These are phyloP conservation scores for Apiospora malaysiana DNA, from an alignment of 2,329 filamentous ascomycete species.

Conservation along the genomic window DNA sequence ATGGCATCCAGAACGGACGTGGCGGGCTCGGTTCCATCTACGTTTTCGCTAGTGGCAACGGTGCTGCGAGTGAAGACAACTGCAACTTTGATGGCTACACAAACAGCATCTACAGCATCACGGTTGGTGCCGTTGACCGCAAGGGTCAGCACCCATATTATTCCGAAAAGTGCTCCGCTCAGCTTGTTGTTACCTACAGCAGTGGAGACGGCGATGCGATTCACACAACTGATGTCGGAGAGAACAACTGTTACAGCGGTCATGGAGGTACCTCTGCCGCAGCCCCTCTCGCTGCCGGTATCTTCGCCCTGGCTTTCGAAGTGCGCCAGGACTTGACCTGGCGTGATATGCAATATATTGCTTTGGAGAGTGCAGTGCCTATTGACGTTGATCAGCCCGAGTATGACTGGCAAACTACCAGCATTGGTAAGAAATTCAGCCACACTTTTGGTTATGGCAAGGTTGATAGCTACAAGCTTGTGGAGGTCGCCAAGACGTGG, in stretches of 20 bases:
- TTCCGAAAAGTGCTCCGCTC: constrained; percentile 93
- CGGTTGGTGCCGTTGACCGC: constrained; percentile 89
- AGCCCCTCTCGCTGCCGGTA: constrained; percentile 88
- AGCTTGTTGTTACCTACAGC: constrained; percentile 95
- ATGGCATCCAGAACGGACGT: constrained; percentile 88
- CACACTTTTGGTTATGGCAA: constrained; percentile 97
- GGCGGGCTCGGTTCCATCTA: constrained; percentile 86
- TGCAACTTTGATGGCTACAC: constrained; percentile 99
- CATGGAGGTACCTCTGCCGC: constrained; percentile 97
- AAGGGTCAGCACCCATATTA: constrained; percentile 92
- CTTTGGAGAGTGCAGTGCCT: constrained; percentile 82
- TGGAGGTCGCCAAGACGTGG: constrained; percentile 86
- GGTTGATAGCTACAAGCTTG: constrained; percentile 83
- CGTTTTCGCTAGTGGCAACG: constrained; percentile 96
- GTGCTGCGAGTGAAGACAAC: constrained; percentile 85
- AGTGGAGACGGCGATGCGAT: constrained; percentile 89
- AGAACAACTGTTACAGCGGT: constrained; percentile 76
- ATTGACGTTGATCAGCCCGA: constrained; percentile 68
- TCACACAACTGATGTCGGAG: constrained; percentile 94
- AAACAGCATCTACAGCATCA: constrained; percentile 99
- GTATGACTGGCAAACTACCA: constrained; percentile 80
- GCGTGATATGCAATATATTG: constrained; percentile 94
- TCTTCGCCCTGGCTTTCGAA: constrained; percentile 86
- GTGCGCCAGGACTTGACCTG: constrained; percentile 86
- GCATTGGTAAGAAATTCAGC: constrained; percentile 84